Base-by-base conservation (phyloP, 768 basidiomycete genomes). In the Pleurotus pulmonarius region DNA sequence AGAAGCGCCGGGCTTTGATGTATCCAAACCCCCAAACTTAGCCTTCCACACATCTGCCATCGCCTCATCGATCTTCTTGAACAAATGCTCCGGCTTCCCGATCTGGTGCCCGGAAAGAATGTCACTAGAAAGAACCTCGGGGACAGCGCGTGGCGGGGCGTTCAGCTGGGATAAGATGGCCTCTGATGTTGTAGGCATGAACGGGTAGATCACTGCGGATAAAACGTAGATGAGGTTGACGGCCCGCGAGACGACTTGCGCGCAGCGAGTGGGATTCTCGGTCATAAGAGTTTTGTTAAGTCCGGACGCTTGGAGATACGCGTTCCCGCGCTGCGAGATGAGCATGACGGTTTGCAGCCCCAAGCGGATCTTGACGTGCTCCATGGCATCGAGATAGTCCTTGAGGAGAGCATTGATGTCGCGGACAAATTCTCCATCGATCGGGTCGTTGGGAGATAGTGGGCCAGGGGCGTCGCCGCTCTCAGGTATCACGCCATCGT, bases 141-240 rank as follows among this genome's bases (percentile, higher is more conserved):
- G 91, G 2, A 96, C 86, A 7, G 80, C 75, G 29, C 96, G 86
- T 4, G 88, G 80, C 1, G 94, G 94, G 0, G 94, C 94, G 65
- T 97, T 92, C 60, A 98, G 81, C 65, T 99, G 97, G 16, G 69
- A 65, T 54, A 96, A 78, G 61, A 99, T 94, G 2, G 85, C 77
- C 22, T 83, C 83, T 37, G 89, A 86, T 0, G 92, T 96, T 11
- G 86, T 80, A 40, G 97, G 97, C 94, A 99, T 98, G 85, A 93
- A 99, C 0, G 97, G 96, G 67, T 94, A 88, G 61, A 93, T 72
- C 62, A 97, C 76, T 25, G 85, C 87, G 11, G 92, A 89, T 56
- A 99, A 79, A 38, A 87, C 73, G 69, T 97, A 98, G 69, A 98
- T 96, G 62, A 99, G 75, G 74, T 98, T 98, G 70, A 94, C 71